Evolutionary conservation across 257 asterid species (phyloP).

Genomic region (Leonotis leonurus): DNA sequence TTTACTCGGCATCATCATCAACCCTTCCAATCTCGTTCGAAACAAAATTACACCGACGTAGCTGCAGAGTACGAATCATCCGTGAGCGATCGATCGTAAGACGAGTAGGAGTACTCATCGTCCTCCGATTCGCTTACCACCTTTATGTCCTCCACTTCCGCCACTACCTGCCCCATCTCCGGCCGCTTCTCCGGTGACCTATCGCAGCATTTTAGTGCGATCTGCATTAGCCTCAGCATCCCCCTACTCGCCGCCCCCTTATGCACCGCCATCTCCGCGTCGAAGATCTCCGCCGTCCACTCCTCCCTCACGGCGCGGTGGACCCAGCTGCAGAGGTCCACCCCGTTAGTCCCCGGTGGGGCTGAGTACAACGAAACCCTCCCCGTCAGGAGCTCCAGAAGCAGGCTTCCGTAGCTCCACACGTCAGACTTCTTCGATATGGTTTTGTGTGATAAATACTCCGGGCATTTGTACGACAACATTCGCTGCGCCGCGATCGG

Average conservation of each 20-base stretch:
- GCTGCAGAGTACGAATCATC: conserved; percentile 45
- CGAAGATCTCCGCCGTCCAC: conserved; percentile 91
- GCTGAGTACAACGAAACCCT: conserved; percentile 44
- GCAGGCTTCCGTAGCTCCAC: conserved; percentile 71
- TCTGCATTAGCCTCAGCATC: conserved; percentile 58
- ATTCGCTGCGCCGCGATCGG: conserved; percentile 56
- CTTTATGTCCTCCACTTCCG: conserved; percentile 57
- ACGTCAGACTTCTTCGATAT: conserved; percentile 59
- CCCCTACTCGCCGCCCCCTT: conserved; percentile 57
- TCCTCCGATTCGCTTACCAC: conserved; percentile 39
- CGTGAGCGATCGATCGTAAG: conserved; percentile 53
- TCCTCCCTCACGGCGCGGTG: conserved; percentile 87
- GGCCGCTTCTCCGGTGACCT: conserved; percentile 64
- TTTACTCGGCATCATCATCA: too few species aligned
- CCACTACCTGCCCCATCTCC: conserved; percentile 42
- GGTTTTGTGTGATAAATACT: conserved; percentile 36
- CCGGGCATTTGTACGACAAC: conserved; percentile 65
- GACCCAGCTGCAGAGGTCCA: conserved; percentile 72
- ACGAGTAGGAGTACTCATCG: conserved; percentile 38
- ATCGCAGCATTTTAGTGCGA: conserved; percentile 66
- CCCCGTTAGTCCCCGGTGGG: conserved; percentile 40
- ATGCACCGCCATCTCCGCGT: conserved; percentile 57
- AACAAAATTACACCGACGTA: neutral
- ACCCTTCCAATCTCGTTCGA: too few species aligned
- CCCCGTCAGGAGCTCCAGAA: conserved; percentile 75